Base-by-base conservation (phyloP, 2,329 filamentous ascomycete genomes). In the Dactylellina parvicollis region DNA sequence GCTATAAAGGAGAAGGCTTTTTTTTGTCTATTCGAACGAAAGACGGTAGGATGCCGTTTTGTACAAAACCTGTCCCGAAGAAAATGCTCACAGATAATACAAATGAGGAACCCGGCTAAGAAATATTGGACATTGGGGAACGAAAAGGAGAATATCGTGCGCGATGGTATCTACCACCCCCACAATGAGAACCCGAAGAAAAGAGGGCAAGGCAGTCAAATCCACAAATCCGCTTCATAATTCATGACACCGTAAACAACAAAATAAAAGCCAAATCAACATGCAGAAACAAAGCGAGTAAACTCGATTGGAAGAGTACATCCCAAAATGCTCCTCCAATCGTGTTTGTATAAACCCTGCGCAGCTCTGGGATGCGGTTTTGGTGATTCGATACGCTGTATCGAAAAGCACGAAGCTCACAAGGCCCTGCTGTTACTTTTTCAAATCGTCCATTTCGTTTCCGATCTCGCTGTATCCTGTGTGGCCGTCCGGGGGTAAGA, bases 391-490 rank as follows among this genome's bases (percentile, higher is more conserved):
- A n/a, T n/a, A n/a, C n/a, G n/a, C n/a, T n/a, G n/a, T n/a, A n/a
- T n/a, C n/a, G n/a, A n/a, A n/a, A n/a, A n/a, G n/a, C n/a, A n/a
- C n/a, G n/a, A n/a, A n/a, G n/a, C n/a, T n/a, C n/a, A n/a, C n/a
- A n/a, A n/a, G n/a, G n/a, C n/a, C n/a, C n/a, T n/a, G n/a, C 8
- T 26, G 14, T 65, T 46, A 72, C 55, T 72, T 72, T 36, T 72
- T 72, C 26, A 72, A 28, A 7, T 72, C 67, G 44, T 65, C 67
- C 67, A 72, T 72, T 40, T 72, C 67, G 59, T 65, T 72, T 1
- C 60, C 60, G 34, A 65, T 64, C 22, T 72, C 59, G 14, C 49
- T 32, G 26, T 71, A 71, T 16, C 24, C 49, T 20, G 38, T 38
- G 14, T 50, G 38, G 16, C 65, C 52, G 18, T 72, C 67, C 18